phyloP scores from a whole-genome alignment of 1,284 basidiomycete species.

The Ceratobasidium theobromae region DNA sequence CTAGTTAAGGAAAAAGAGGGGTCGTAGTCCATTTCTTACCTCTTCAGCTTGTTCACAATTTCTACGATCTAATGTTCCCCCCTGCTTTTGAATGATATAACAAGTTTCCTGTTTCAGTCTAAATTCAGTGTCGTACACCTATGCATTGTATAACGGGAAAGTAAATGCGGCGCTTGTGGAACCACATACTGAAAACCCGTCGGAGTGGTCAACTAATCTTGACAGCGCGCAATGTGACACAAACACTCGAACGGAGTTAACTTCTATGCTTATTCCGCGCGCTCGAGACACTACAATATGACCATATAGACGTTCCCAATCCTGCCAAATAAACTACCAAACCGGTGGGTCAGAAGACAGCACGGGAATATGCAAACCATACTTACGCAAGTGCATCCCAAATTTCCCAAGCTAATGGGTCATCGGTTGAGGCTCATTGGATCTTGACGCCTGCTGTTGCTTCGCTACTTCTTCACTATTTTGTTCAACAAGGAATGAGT shows the following conservation, averaged over 20 bases:
- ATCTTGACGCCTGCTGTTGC: conserved; percentile 23
- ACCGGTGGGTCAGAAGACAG: background rate
- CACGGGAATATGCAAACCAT: background rate
- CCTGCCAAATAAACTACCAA: too few relatives aligned
- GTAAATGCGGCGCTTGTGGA: background rate
- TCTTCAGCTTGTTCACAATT: background rate
- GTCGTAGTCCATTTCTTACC: background rate
- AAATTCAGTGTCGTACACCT: background rate
- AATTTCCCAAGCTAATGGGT: conserved; percentile 14
- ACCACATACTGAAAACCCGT: too few relatives aligned
- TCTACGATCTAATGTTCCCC: background rate
- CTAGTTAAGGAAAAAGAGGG: conserved; percentile 3
- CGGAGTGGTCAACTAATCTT: too few relatives aligned
- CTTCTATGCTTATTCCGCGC: too few relatives aligned
- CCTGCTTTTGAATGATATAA: too few relatives aligned
- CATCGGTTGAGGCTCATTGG: conserved; percentile 26
- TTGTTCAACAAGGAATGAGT: background rate
- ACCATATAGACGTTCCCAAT: too few relatives aligned
- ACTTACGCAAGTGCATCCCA: background rate
- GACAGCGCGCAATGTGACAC: too few relatives aligned
- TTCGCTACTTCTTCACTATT: conserved; percentile 29
- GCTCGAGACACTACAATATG: too few relatives aligned
- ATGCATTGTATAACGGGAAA: background rate
- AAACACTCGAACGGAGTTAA: too few relatives aligned
- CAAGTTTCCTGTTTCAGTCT: too few relatives aligned